Conservation (phyloP, 306 rosid species). For the Prunus kanzakura region DNA sequence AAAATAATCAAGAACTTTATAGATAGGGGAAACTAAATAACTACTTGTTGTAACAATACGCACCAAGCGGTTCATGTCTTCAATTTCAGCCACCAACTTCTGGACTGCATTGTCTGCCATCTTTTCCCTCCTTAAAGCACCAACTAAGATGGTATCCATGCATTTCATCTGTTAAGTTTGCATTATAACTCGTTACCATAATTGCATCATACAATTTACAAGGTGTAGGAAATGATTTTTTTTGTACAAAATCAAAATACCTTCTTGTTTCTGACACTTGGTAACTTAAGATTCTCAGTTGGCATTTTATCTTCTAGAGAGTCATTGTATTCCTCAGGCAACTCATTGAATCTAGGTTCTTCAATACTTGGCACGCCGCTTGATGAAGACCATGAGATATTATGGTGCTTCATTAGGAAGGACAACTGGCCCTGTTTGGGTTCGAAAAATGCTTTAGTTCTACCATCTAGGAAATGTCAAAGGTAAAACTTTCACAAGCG, state of each 20-base stretch:
- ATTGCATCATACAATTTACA: slow-evolving; percentile 15
- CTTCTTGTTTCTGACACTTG: slow-evolving; percentile 39
- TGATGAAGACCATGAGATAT: slow-evolving; percentile 31
- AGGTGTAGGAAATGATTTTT: not conserved
- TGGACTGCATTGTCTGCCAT: slow-evolving; percentile 54
- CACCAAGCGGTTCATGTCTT: slow-evolving; percentile 56
- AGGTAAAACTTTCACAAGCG: slow-evolving; percentile 23
- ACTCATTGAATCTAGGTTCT: slow-evolving; percentile 40
- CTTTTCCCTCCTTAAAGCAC: slow-evolving; percentile 82
- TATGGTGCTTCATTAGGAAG: slow-evolving; percentile 53
- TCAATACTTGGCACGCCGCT: slow-evolving; percentile 49
- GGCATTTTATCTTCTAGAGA: slow-evolving; percentile 26
- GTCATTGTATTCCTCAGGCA: slow-evolving; percentile 36
- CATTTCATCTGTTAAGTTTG: slow-evolving; percentile 52
- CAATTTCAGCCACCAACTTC: slow-evolving; percentile 62
- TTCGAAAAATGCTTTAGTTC: slow-evolving; percentile 35
- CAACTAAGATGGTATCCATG: slow-evolving; percentile 58
- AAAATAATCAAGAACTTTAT: not conserved
- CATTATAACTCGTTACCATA: slow-evolving; percentile 23
- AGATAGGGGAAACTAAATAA: slow-evolving; percentile 3
- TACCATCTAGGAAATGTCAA: slow-evolving; percentile 12
- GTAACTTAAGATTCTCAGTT: slow-evolving; percentile 32
- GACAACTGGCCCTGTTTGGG: slow-evolving; percentile 70
- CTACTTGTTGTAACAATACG: slow-evolving; percentile 20
- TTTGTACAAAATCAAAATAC: slow-evolving; percentile 29